A percentile compares a stretch with the other conserved stretches of the same genome.
phyloP scores from a whole-genome alignment of 2,329 filamentous ascomycete species.

The Aspergillus brunneoviolaceus region DNA sequence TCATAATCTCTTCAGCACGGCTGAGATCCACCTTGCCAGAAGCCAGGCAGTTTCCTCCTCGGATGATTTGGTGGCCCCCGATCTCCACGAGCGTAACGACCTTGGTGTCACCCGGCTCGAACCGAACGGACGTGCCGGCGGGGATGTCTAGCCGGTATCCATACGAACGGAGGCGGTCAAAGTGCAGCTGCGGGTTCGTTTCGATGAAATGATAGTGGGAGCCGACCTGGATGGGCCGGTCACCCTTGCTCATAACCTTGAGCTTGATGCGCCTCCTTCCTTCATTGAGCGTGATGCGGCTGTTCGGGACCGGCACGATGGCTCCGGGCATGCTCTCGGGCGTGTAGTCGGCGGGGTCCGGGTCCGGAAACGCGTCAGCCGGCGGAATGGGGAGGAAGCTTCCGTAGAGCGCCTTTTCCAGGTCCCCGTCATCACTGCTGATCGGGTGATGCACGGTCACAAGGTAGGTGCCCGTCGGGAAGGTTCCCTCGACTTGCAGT shows the following conservation, averaged over 20 bases:
- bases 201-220: conserved; percentile 97
- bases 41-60: conserved; percentile 79
- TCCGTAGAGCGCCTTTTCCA: conserved; percentile 84
- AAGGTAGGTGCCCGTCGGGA: conserved; percentile 84
- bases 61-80: conserved; percentile 73
- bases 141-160: conserved; percentile 87
- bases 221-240: conserved; percentile 85
- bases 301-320: conserved; percentile 68
- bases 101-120: conserved; percentile 90
- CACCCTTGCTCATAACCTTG: conserved; percentile 79
- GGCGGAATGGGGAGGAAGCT: conserved; percentile 82
- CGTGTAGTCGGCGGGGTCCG: conserved; percentile 65
- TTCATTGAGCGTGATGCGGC: conserved; percentile 68
- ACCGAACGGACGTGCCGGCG: conserved; percentile 86
- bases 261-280: conserved; percentile 71
- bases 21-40: conserved; percentile 67
- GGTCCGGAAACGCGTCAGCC: conserved; percentile 65
- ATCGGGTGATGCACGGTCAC: conserved; percentile 93
- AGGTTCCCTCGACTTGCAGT: conserved; percentile 93
- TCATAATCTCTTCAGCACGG: conserved; percentile 65
- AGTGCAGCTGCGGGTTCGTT: conserved; percentile 84
- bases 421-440: conserved; percentile 78
- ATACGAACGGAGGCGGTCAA: conserved; percentile 79
- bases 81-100: conserved; percentile 90
- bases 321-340: conserved; percentile 73